Base-by-base conservation (phyloP, 2,329 filamentous ascomycete species). In the Microdochium bolleyi region DNA sequence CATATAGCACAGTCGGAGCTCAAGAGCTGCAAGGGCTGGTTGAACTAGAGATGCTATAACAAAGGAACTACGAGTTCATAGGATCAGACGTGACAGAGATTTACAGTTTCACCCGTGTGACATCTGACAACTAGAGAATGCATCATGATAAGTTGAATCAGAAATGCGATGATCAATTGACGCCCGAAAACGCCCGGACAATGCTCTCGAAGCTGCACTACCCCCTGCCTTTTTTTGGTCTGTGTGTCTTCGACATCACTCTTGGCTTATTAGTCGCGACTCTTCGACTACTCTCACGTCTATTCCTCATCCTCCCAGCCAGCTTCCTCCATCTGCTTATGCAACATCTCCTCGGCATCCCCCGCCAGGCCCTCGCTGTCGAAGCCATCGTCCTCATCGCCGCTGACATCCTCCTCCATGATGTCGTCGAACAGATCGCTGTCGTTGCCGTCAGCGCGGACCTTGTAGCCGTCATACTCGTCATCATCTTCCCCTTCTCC, bases 291-390 rank as follows among this genome's bases (percentile, higher is more conserved):
- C 19, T 61, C 57, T 78, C 75, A 27, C 79, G n/a, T n/a, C 75
- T 59, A 80, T 41, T 79, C 75, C 0, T 73, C 71, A 24, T 76
- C 69, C 49, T 78, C 77, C 68, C 76, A 74, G 13, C 50, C 21
- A 11, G 24, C 38, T 3, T 49, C 48, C 54, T 63, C 62, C 55
- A 46, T 46, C 41, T 46, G 41, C 41, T 76, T 71, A 51, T 79
- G 78, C 24, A 74, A 65, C 60, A 70, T 71, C 61, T 70, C 75
- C 67, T 73, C 78, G 49, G 66, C 76, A 62, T 71, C 79, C 34
- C 73, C 79, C 46, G 63, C 78, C 57, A 73, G 64, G 11, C 71
- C 78, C 60, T 76, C 78, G 55, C 74, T 78, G 56, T 78, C 79
- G 53, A 79, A 73, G 8, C 41, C 48, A 16, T 48, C 44, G 19